Evolutionary conservation across 805 yeast genomes (phyloP), one percentile per base, ranked within the genome.

Genomic region (Scheffersomyces ergatensis): DNA sequence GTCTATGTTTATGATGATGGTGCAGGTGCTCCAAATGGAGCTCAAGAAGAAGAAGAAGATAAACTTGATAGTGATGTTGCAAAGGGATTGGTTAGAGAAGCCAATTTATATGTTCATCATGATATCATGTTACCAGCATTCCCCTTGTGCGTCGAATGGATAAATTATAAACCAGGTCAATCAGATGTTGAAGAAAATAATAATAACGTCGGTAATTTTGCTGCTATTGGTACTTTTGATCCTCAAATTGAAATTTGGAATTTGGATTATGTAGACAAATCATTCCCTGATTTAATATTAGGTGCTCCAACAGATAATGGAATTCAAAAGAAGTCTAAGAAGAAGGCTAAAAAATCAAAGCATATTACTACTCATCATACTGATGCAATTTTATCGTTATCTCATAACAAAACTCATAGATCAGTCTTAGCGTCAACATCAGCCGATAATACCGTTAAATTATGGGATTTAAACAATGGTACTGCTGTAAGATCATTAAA

Each of bases 161-260:
- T 93, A 47, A 85, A 88, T 62, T 85, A 76, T 60, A 75, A 72
- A 46, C 92, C 95, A 24, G 77, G 72, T 12, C 68, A 62, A 16
- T 51, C 63, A 12, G 38, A 34, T 21, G 68, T 70, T 26, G 69
- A 68, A 32, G 66, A 65, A 17, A 37, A 39, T 23, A 49, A 57
- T 2, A 63, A 63, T 24, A 76, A 79, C 45, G 66, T 81, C 23
- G 97, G 95, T 9, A 93, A 89, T 64, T 89, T 88, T 64, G 98
- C 95, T 2, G 99, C 99, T 12, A 73, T 93, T 49, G 98, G 98
- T 58, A 87, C 98, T 2, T 92, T 93, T 60, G 98, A 92, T 53
- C 99, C 99, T 31, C 95, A 86, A 58, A 92, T 93, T 63, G 99
- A 93, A 67, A 77, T 93, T 46, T 93, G 98, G 98, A 89, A 93